Evolutionary conservation across 441 rosid genomes (phyloP).

Genomic region (Sinapis alba): DNA sequence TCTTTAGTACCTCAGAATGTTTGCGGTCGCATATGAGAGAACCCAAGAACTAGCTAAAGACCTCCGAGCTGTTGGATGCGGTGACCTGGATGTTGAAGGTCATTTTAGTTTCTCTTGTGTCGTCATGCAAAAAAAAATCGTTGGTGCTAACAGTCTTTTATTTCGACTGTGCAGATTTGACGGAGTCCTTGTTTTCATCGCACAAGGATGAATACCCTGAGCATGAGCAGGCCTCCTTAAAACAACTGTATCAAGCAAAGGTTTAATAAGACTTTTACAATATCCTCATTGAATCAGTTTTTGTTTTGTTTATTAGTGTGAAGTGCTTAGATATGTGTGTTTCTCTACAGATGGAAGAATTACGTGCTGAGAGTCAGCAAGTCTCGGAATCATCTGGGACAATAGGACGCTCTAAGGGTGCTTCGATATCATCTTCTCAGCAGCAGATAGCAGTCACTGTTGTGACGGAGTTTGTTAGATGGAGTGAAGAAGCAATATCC

Average conservation of each 20-base stretch:
- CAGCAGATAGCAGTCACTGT: constrained; percentile 97
- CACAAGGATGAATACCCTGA: constrained; percentile 99
- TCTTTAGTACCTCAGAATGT: constrained; percentile 94
- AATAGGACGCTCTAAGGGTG: constrained; percentile 93
- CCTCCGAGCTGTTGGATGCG: constrained; percentile 92
- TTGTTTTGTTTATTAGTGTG: constrained; percentile 20
- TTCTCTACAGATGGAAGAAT: constrained; percentile 83
- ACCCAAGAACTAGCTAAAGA: constrained; percentile 98
- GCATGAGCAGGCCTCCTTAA: constrained; percentile 91
- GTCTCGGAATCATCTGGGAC: constrained; percentile 82
- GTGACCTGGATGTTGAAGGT: constrained; percentile 99
- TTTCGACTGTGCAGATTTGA: constrained; percentile 60
- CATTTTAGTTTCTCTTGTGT: constrained; percentile 30
- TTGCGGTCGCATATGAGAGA: constrained; percentile 96
- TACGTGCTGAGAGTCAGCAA: constrained; percentile 83
- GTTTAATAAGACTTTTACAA: constrained; percentile 43
- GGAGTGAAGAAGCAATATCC: constrained; percentile 93
- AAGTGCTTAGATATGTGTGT: constrained; percentile 33
- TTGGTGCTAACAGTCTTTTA: constrained; percentile 28
- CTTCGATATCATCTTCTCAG: constrained; percentile 79
- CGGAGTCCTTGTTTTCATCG: constrained; percentile 91
- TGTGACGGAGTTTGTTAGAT: constrained; percentile 94
- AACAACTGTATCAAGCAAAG: constrained; percentile 90
- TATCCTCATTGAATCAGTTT: constrained; percentile 22
- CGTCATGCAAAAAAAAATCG: neutral